Evolutionary conservation across 768 basidiomycete species (phyloP), one percentile per base, ranked within the genome.

Genomic region (Lactarius deliciosus): DNA sequence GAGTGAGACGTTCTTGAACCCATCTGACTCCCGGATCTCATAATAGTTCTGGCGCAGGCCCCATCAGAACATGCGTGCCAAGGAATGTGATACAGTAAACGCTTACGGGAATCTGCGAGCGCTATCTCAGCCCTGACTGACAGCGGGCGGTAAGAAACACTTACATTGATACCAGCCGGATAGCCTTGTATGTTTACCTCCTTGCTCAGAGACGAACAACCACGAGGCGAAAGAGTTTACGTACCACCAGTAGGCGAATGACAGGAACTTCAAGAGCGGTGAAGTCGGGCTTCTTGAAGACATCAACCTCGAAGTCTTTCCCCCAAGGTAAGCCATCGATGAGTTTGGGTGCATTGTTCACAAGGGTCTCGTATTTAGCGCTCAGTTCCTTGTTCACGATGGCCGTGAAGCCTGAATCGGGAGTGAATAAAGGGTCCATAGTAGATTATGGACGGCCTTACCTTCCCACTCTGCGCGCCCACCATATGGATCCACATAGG

Each of bases 391-490:
- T 94, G 81, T 95, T 85, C 56, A 94, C 92, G 68, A 94, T 90
- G 7, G 92, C 92, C 40, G 92, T 92, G 75, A 94, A 94, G 36
- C 91, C 90, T 91, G 69, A 40, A 5, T n/a, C 30, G 8, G n/a
- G 11, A 5, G 28, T 60, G 30, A 60, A 22, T n/a, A 20, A 20
- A 28, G 8, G 11, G 38, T 25, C 20, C 15, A 5, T 1, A 25
- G 16, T 36, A 58, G 41, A 43, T 61, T 53, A 32, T 30, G 56
- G 53, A 64, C 58, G 8, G 63, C 71, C 41, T 63, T 63, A 86
- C 91, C 92, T 84, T 95, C 92, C 93, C 93, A 95, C 75, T 95
- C 94, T 0, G 94, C 94, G 60, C 94, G 86, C n/a, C 85, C 89
- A 41, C 93, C 94, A 66, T 91, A 94, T 8, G 94, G 94, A 73